phyloP scores from a whole-genome alignment of 2,329 filamentous ascomycete species.

The Ophiocordyceps camponoti-leonardi region DNA sequence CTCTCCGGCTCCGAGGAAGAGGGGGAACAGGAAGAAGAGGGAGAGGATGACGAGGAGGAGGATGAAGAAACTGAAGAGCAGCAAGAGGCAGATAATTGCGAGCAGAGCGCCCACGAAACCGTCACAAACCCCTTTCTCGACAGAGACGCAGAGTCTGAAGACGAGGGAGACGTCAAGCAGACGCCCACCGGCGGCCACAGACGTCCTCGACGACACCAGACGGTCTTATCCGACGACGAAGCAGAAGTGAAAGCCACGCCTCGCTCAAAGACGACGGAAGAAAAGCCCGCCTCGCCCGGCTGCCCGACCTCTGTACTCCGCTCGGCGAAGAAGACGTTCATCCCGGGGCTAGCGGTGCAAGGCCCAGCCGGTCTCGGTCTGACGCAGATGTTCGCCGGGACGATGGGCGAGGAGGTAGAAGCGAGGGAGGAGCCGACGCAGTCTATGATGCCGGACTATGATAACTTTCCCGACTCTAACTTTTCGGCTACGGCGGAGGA shows the following conservation, averaged over 20 bases:
- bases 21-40: background rate
- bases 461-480: conserved; percentile 39
- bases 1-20: conserved; percentile 23
- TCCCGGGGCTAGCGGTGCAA: conserved; percentile 47
- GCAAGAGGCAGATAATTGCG: background rate
- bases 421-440: conserved; percentile 13
- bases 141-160: conserved; percentile 20
- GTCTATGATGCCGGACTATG: conserved; percentile 39
- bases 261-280: conserved; percentile 22
- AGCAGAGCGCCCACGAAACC: background rate
- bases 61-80: background rate
- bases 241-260: conserved; percentile 29
- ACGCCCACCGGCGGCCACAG: conserved; percentile 24
- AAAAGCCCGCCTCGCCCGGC: conserved; percentile 30
- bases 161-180: conserved; percentile 15
- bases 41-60: background rate
- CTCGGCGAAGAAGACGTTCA: conserved; percentile 51
- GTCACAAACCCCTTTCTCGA: conserved; percentile 17
- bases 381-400: conserved; percentile 82
- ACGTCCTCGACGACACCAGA: conserved; percentile 25
- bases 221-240: conserved; percentile 46
- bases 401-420: conserved; percentile 37
- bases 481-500: conserved; percentile 43
- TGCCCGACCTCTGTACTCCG: conserved; percentile 47
- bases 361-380: conserved; percentile 52